Conservation (phyloP, 306 rosid species). For the Crotalaria pallida region DNA sequence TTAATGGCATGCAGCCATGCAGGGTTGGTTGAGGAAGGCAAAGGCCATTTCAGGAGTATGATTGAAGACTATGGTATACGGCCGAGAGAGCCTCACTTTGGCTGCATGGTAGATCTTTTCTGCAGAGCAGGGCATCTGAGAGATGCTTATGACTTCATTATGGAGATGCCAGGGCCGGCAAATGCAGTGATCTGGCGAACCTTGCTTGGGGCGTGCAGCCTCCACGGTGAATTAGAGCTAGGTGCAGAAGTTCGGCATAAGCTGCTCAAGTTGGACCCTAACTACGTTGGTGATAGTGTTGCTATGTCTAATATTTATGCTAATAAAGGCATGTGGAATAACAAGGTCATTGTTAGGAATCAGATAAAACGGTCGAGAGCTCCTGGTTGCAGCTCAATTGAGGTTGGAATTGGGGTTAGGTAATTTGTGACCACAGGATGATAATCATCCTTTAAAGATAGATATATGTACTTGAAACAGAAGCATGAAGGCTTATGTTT, state of each 20-base stretch:
- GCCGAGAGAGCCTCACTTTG: conserved; percentile 54
- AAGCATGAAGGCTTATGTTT: conserved; percentile 21
- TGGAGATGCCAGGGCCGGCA: conserved; percentile 29
- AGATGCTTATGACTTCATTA: conserved; percentile 48
- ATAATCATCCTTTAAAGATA: conserved; percentile 22
- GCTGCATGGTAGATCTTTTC: conserved; percentile 68
- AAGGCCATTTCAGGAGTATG: conserved; percentile 50
- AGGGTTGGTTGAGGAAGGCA: conserved; percentile 62
- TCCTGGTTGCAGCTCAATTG: conserved; percentile 49
- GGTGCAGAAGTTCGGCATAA: conserved; percentile 33
- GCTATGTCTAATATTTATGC: conserved; percentile 65
- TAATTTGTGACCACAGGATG: conserved; percentile 32
- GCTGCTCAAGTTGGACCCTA: conserved; percentile 47
- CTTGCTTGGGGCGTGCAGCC: conserved; percentile 50
- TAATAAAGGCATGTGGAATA: conserved; percentile 51
- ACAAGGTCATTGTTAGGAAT: conserved; percentile 39
- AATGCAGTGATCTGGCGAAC: conserved; percentile 34
- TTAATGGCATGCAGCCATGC: conserved; percentile 74
- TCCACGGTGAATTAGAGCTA: conserved; percentile 41
- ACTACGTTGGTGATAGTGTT: conserved; percentile 49
- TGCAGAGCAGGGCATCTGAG: conserved; percentile 46
- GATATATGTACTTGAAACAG: conserved; percentile 33
- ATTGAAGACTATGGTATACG: conserved; percentile 33
- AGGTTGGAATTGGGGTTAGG: conserved; percentile 30
- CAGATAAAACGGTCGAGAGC: conserved; percentile 36